Evolutionary conservation across 2,329 filamentous ascomycete genomes (phyloP).

Genomic region (Aspergillus puulaauensis): DNA sequence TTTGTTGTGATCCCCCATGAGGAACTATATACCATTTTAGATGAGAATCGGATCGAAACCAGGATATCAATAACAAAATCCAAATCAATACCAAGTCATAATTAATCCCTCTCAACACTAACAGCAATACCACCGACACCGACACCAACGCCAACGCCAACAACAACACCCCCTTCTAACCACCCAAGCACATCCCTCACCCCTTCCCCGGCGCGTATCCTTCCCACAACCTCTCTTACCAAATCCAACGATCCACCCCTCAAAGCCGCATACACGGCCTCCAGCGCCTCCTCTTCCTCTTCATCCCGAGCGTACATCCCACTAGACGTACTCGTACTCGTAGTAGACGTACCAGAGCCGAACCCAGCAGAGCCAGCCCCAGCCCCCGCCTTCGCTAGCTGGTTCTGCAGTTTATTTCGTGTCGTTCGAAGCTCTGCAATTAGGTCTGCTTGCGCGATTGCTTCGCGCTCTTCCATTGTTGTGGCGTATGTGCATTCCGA

Average conservation of each 20-base stretch:
- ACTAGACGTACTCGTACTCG: background rate
- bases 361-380: background rate
- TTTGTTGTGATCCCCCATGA: background rate
- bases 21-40: background rate
- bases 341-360: background rate
- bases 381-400: background rate
- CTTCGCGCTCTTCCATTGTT: constrained; percentile 15
- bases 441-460: constrained; percentile 18
- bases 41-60: background rate
- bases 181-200: constrained; percentile 7
- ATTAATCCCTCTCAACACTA: background rate
- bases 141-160: background rate
- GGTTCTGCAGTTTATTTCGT: constrained; percentile 7
- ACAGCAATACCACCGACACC: background rate
- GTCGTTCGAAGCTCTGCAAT: constrained; percentile 15
- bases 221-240: constrained; percentile 10
- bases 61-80: background rate
- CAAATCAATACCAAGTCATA: background rate
- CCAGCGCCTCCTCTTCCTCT: constrained; percentile 9
- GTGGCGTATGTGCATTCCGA: constrained; percentile 18
- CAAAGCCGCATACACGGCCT: constrained; percentile 14
- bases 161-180: background rate
- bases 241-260: constrained; percentile 8
- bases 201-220: constrained; percentile 11
- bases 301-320: background rate